Base-by-base conservation (phyloP, 2,329 filamentous ascomycete species). In the Fusarium circinatum region DNA sequence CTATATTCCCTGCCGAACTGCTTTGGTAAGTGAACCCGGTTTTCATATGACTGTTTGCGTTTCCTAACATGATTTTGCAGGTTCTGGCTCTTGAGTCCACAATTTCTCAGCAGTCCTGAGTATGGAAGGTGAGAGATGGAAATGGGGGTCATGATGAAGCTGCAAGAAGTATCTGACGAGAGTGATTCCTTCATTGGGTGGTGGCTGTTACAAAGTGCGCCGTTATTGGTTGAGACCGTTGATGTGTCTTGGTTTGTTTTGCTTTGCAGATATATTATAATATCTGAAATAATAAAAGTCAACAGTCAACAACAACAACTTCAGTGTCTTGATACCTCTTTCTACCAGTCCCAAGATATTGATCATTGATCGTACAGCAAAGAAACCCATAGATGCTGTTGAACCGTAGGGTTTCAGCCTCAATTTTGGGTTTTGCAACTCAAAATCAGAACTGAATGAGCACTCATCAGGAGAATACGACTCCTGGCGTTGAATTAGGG, bases 1-100 rank as follows among this genome's bases (percentile, higher is more conserved):
- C 60, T 99, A 99, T 81, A 90, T 97, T 69, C 96, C 96, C 22
- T 90, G 90, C 59, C 88, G 96, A 78, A 95, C 93, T 70, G 96
- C 94, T 26, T 85, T 98, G 82, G 95, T 97, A 85, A 85, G 89
- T 85, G 59, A 45, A 14, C 44, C 49, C 39, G 22, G 41, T 9
- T 14, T 44, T 48, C 34, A n/a, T 30, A 49, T 34, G n/a, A 41
- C 30, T 12, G 20, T 28, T 38, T n/a, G 41, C 15, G 30, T 48
- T 45, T 6, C 38, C 62, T 62, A 66, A 65, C 60, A 48, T n/a
- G 12, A 14, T 41, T 58, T 28, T 55, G 8, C 34, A 90, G 89
- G 84, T 90, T 26, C 82, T 91, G 59, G 89, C 88, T 22, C 81
- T 87, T 24, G 84, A 86, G 70, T 75, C 79, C 32, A 73, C 72